A percentile compares a stretch with the other conserved stretches of the same genome.
phyloP scores from a whole-genome alignment of 2,329 filamentous ascomycete genomes.

The Calonectria montana region DNA sequence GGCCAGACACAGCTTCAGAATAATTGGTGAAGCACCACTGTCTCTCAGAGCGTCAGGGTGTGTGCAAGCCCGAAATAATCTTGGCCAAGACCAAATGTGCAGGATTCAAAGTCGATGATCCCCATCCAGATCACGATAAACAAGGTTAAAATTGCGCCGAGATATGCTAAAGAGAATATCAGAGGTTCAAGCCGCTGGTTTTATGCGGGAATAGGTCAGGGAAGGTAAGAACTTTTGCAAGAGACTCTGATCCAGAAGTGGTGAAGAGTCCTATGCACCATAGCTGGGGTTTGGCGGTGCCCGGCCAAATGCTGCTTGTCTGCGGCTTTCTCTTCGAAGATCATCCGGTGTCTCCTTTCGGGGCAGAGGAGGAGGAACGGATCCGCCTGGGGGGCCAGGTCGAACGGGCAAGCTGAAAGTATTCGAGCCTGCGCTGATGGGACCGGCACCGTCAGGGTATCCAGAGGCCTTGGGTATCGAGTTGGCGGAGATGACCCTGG shows the following conservation, averaged over 20 bases:
- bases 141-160: conserved; percentile 46
- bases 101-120: conserved; percentile 37
- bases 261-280: conserved; percentile 40
- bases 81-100: conserved; percentile 35
- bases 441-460: conserved; percentile 52
- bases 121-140: conserved; percentile 37
- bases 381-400: conserved; percentile 68
- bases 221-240: conserved; percentile 29
- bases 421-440: conserved; percentile 57
- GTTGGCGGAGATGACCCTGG: conserved; percentile 62
- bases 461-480: conserved; percentile 62
- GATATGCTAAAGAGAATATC: conserved; percentile 47
- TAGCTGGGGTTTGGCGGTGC: conserved; percentile 56
- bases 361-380: conserved; percentile 70
- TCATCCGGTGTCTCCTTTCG: conserved; percentile 68
- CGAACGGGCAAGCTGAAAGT: conserved; percentile 75
- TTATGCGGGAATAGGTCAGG: conserved; percentile 30
- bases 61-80: conserved; percentile 17
- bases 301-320: conserved; percentile 65
- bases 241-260: conserved; percentile 9
- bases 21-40: conserved; percentile 29
- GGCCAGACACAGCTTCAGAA: conserved; percentile 33
- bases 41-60: conserved; percentile 29
- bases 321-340: conserved; percentile 61
- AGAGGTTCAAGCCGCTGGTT: conserved; percentile 30